These are phyloP conservation scores for Candida khao-thaluensis DNA, from an alignment of 805 yeast species.

Conservation along the genomic window DNA sequence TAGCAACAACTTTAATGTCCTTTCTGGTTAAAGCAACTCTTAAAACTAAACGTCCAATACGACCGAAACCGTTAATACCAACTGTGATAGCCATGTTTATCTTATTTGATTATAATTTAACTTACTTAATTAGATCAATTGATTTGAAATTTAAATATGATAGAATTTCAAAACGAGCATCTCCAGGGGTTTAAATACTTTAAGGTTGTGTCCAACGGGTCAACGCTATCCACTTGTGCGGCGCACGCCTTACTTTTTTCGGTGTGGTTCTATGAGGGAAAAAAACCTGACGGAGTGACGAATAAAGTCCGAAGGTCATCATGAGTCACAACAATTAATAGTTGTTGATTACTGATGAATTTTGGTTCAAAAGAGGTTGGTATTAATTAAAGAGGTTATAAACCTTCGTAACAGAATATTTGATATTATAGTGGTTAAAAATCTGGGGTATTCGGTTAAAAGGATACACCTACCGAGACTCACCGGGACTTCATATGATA, in stretches of 20 bases:
- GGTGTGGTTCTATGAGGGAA: conserved; percentile 3
- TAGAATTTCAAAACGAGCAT: conserved; percentile 2
- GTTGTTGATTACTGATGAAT: no score
- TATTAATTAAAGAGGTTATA: no score
- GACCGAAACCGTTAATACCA: conserved; percentile 95
- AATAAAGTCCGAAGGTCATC: conserved; percentile 1
- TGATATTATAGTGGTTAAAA: no score
- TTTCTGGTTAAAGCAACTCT: conserved; percentile 75
- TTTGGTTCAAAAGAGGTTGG: no score
- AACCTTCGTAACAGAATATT: no score
- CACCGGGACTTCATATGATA: conserved; percentile 6
- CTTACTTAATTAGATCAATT: conserved; percentile 4
- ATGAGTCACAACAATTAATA: no score
- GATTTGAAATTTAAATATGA: conserved; percentile 3
- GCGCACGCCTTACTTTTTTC: background rate
- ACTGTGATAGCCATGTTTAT: conserved; percentile 58
- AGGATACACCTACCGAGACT: conserved; percentile 1
- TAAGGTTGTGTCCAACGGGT: conserved; percentile 16
- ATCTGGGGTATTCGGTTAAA: conserved; percentile 7
- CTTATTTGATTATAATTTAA: background rate
- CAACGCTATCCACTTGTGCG: conserved; percentile 17
- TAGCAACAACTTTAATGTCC: conserved; percentile 79
- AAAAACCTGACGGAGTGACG: conserved; percentile 1
- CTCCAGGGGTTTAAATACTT: conserved; percentile 12
- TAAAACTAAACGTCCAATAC: conserved; percentile 87